phyloP scores from a whole-genome alignment of 768 basidiomycete species.

The Termitomyces sp. region DNA sequence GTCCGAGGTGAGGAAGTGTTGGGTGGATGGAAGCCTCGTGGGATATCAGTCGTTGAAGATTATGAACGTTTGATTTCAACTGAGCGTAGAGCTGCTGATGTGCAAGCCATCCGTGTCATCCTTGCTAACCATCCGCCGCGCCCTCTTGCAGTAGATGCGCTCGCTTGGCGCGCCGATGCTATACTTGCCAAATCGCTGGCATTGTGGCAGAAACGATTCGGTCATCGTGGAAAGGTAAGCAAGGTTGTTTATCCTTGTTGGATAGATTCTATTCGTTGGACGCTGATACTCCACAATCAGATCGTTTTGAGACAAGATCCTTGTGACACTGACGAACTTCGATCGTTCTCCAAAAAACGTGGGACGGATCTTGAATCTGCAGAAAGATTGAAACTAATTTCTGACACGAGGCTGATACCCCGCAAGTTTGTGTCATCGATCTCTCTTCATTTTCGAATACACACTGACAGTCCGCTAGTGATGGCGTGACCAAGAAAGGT shows the following conservation, averaged over 20 bases:
- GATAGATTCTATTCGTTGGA: neutral
- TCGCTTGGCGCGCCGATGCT: slow-evolving; percentile 64
- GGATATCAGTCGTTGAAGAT: slow-evolving; percentile 87
- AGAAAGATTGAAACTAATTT: slow-evolving; percentile 64
- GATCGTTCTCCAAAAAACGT: slow-evolving; percentile 26
- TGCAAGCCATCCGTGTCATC: slow-evolving; percentile 83
- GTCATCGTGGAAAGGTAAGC: slow-evolving; percentile 68
- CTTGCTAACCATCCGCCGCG: slow-evolving; percentile 53
- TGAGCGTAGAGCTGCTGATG: slow-evolving; percentile 79
- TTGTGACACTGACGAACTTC: slow-evolving; percentile 46
- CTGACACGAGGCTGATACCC: slow-evolving; percentile 69
- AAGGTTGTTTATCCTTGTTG: neutral
- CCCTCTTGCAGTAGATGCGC: slow-evolving; percentile 45
- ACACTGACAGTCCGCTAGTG: slow-evolving; percentile 39
- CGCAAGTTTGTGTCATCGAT: slow-evolving; percentile 46
- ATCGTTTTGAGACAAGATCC: slow-evolving; percentile 77
- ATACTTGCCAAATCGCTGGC: slow-evolving; percentile 63
- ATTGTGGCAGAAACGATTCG: slow-evolving; percentile 84
- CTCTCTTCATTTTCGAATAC: neutral
- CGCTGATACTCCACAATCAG: slow-evolving; percentile 36
- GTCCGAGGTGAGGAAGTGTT: slow-evolving; percentile 89
- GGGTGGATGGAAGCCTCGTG: slow-evolving; percentile 81
- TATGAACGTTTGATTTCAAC: slow-evolving; percentile 68
- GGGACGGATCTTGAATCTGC: slow-evolving; percentile 31
- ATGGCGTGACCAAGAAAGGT: slow-evolving; percentile 83